Base-by-base conservation (phyloP, 75 land plant genomes). In the Adiantum capillusveneris region DNA sequence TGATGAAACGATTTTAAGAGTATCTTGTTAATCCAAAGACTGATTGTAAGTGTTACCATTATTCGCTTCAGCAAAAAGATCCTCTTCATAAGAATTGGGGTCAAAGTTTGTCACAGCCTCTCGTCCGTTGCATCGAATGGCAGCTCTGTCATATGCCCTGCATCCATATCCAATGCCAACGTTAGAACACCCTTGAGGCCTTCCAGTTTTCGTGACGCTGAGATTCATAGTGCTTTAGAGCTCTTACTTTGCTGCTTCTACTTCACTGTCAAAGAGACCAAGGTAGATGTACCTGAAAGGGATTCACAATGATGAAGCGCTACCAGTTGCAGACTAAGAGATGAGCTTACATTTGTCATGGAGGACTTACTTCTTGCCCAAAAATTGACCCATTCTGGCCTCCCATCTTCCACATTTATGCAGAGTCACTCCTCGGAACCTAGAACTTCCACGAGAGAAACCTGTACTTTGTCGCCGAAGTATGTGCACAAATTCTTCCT, bases 381-480 rank as follows among this genome's bases (percentile, higher is more conserved):
- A 79, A 58, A 87, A 71, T 29, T 83, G 91, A 2, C 91, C 91
- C 87, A 83, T 87, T n/a, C 91, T 63, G 48, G 91, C 91, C 63
- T 87, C 91, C 91, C 91, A 87, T 14, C 86, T 64, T 24, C 91
- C 91, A 59, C 84, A 80, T 61, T 87, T 87, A 71, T 87, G 87
- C 70, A 87, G 65, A 14, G 90, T 83, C 25, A 86, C 87, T 0
- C 90, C 90, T 65, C 90, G 65, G 48, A 77, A 86, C 60, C 75
- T 86, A 0, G 90, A 86, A 58, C 84, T 87, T 13, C 87, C 87
- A 31, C 92, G 73, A 34, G 92, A 79, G 30, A 87, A 84, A 27
- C 92, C 92, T 16, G 79, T 81, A 68, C 87, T 87, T 58, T 84
- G 92, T 0, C 92, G 84, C 7, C 92, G 77, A 0, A 87, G 75